Base-by-base conservation (phyloP, 2,329 filamentous ascomycete genomes). In the Penicillium sclerotiorum region DNA sequence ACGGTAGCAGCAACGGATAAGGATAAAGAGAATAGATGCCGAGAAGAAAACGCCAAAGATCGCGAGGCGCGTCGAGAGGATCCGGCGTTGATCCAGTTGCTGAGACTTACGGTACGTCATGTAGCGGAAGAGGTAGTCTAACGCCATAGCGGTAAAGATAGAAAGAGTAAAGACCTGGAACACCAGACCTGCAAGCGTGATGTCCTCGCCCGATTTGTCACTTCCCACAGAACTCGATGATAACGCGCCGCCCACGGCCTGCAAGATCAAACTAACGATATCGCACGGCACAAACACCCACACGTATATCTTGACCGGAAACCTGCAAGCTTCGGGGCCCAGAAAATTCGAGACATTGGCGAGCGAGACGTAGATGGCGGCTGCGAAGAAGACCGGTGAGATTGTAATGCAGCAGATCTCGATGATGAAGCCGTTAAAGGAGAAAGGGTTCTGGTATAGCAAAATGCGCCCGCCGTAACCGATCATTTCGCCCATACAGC, bases 301-400 rank as follows among this genome's bases (percentile, higher is more conserved):
- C 53, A 67, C 68, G 58, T 71, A 69, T 11, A 55, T 55, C n/a
- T 55, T 53, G 3, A 67, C 62, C 13, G 52, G 59, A 50, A 79
- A 67, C 55, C 72, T 72, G 6, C 74, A 77, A 52, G 73, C 69
- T 36, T 69, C 53, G 9, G 62, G 47, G 27, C 65, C 73, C 56
- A 74, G 73, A 43, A 65, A 70, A 30, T 64, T 58, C 49, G 76
- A 70, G 49, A 72, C 65, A 46, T 68, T 62, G n/a, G 71, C 71
- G 23, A 87, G 75, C 23, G 82, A 85, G 46, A 88, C 78, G 65
- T 88, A 89, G 62, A 88, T 83, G 50, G 82, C 83, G 0, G 85
- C 85, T 22, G 81, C 77, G 60, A 80, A 77, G 30, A 45, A 45
- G 42, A 45, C 42, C 17, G 42, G 42, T 25, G 42, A 35, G 42